Base-by-base conservation (phyloP, 768 basidiomycete genomes). In the Ramaria rubella region DNA sequence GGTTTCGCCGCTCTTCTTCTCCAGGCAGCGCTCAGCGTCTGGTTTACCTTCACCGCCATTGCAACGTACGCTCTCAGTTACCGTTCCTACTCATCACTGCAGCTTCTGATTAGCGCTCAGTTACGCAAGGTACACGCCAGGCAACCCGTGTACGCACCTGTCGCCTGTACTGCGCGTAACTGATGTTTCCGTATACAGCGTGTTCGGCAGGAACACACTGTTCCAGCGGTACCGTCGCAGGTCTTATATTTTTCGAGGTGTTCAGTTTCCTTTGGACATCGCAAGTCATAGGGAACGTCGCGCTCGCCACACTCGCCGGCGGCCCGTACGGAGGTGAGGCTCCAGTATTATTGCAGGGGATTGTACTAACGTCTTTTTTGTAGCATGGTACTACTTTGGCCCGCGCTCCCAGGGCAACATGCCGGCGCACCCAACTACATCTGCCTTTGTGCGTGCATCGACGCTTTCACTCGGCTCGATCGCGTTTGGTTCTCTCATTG, bases 201-300 rank as follows among this genome's bases (percentile, higher is more conserved):
- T 86, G 84, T 64, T 70, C 60, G 9, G 65, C 73, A 6, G 73
- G 70, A 9, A 74, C 75, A 0, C 73, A 74, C 2, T 91, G 88
- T 65, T 90, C 88, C 1, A 81, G 80, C 11, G 78, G 77, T 14
- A 91, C 82, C 66, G 89, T 92, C 43, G 79, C 87, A 0, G 90
- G 91, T 2, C 72, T 92, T 12, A 77, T 90, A 53, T 82, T 91
- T 68, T 93, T 80, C 63, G 80, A 81, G 59, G 82, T 84, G 0
- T 91, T 92, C 68, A 85, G 85, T n/a, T 93, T 83, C 73, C 74
- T 90, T 21, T 93, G 90, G 91, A 85, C 83, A 17, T 88, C 86
- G 0, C 87, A 90, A 69, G 87, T 90, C 42, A 81, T 89, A 49
- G 82, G 80, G 30, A 91, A 91, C 61, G 82, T 92, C 38, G 78